Evolutionary conservation across 345 rosid species (phyloP).

Genomic region (Aethionema arabicum): DNA sequence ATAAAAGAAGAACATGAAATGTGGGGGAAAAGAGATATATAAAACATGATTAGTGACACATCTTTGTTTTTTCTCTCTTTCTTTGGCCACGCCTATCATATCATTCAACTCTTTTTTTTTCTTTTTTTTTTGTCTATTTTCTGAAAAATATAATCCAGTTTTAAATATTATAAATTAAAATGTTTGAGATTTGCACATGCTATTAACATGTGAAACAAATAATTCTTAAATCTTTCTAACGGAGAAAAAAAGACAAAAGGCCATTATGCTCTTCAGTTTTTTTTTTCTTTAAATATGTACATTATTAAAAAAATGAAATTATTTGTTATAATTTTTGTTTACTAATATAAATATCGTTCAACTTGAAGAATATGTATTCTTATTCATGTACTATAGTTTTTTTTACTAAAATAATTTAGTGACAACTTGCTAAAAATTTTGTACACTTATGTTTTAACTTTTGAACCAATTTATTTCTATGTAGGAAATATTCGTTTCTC

Average conservation of each 20-base stretch:
- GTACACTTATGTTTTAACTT: too few species aligned
- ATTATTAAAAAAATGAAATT: not conserved
- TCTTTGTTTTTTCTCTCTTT: constrained; percentile 25
- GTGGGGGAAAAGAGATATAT: constrained; percentile 30
- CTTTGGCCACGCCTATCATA: constrained; percentile 29
- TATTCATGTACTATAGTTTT: too few species aligned
- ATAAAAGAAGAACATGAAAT: constrained; percentile 27
- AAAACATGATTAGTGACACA: constrained; percentile 32
- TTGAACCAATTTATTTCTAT: too few species aligned
- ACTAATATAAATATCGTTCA: not conserved
- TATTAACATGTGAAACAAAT: constrained; percentile 21
- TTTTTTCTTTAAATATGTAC: not conserved
- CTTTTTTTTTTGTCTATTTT: not conserved
- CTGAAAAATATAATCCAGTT: not conserved
- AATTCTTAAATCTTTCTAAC: constrained; percentile 9
- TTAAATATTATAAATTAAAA: constrained; percentile 2
- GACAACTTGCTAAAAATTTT: too few species aligned
- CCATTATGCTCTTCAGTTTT: not conserved
- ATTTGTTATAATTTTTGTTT: too few species aligned
- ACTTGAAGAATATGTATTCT: too few species aligned
- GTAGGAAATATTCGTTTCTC: too few species aligned
- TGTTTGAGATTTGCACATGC: constrained; percentile 28
- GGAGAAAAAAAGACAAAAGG: not conserved
- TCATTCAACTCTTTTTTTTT: constrained; percentile 20
- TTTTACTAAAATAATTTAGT: too few species aligned